A percentile compares a stretch with the other conserved stretches of the same genome.
These are phyloP conservation scores for Talaromyces amestolkiae DNA, from an alignment of 2,329 filamentous ascomycete genomes.

Conservation along the genomic window DNA sequence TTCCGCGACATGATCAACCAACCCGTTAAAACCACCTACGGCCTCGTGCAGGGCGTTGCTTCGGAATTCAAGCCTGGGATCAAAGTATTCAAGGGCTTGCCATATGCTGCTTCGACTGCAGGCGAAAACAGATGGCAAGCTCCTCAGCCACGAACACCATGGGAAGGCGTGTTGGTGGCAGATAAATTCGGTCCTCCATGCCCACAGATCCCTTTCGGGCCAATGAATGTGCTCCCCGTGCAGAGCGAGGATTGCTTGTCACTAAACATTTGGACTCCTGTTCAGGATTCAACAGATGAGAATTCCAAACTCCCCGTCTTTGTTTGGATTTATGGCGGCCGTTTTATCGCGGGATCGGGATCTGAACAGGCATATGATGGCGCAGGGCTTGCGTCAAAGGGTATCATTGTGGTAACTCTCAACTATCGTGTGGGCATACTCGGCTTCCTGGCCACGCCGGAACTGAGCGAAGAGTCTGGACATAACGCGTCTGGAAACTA, in stretches of 20 bases:
- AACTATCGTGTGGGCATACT: constrained; percentile 25
- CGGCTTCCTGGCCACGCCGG: constrained; percentile 24
- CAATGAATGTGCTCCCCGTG: background rate
- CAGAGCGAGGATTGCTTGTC: constrained; percentile 35
- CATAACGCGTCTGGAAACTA: constrained; percentile 6
- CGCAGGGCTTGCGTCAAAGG: constrained; percentile 21
- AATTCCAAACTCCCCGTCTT: constrained; percentile 32
- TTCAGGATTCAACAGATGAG: constrained; percentile 25
- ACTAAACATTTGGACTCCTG: constrained; percentile 35
- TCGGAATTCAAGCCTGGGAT: background rate
- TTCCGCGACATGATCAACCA: background rate
- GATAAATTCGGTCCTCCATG: background rate
- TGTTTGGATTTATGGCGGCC: constrained; percentile 22
- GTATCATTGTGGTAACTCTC: constrained; percentile 23
- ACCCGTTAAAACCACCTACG: background rate
- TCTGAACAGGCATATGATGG: constrained; percentile 22
- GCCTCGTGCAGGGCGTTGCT: background rate
- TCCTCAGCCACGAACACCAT: background rate
- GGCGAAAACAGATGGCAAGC: background rate
- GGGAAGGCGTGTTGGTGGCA: background rate
- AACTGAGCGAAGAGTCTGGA: constrained; percentile 20
- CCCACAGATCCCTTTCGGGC: background rate
- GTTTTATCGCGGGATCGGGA: constrained; percentile 21
- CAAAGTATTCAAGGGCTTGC: background rate
- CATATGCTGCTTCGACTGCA: constrained; percentile 4